Conservation (phyloP, 1,284 basidiomycete species). For the Cutaneotrichosporon mucoides region DNA sequence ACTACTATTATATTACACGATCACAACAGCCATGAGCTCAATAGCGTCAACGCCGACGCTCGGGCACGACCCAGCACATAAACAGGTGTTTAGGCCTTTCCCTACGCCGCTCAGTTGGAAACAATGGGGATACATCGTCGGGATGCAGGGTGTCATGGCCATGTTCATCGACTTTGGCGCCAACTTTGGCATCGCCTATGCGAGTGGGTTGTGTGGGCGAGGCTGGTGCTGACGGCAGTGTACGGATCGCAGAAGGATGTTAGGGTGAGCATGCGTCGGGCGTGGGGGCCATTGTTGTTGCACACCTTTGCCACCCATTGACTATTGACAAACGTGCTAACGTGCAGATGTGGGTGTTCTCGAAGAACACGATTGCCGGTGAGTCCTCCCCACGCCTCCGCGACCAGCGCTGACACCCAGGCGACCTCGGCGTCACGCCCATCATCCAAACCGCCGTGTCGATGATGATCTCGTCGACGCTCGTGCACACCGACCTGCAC, state of each 20-base stretch:
- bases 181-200: constrained; percentile 49
- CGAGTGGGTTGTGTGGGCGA: too few relatives aligned
- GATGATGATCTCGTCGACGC: constrained; percentile 49
- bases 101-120: constrained; percentile 38
- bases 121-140: constrained; percentile 44
- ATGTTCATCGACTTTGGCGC: constrained; percentile 43
- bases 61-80: background rate
- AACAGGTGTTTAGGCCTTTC: constrained; percentile 42
- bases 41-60: constrained; percentile 12
- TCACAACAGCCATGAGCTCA: constrained; percentile 4
- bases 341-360: constrained; percentile 47
- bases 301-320: background rate
- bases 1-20: too few relatives aligned
- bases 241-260: constrained; percentile 36
- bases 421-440: constrained; percentile 49
- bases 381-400: too few relatives aligned
- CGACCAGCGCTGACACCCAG: too few relatives aligned
- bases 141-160: constrained; percentile 31
- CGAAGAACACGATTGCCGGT: constrained; percentile 37
- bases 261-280: constrained; percentile 5
- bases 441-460: constrained; percentile 45
- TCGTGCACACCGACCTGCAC: constrained; percentile 50
- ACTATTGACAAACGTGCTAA: background rate
- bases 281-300: background rate
- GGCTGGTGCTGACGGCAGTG: constrained; percentile 35